Conservation (phyloP, 1,284 basidiomycete species). For the Apiotrichum domesticum region DNA sequence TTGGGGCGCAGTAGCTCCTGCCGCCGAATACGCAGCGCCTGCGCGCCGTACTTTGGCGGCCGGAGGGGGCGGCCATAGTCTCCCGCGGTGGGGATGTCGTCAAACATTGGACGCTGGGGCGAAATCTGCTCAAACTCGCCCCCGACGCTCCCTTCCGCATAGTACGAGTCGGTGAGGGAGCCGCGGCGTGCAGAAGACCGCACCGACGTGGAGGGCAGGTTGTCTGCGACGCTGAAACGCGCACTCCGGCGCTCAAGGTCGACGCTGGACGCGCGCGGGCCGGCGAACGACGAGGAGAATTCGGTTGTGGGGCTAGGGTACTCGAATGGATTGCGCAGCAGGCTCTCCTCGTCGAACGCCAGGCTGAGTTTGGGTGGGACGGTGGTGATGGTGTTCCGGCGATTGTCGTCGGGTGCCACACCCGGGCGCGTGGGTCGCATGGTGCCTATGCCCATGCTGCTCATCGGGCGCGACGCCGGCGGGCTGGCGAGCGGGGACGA, state of each 20-base stretch:
- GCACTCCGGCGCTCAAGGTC: background rate
- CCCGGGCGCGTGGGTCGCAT: background rate
- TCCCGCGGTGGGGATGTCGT: slow-evolving; percentile 33
- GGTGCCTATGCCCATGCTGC: background rate
- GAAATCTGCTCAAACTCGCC: background rate
- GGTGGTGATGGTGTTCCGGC: background rate
- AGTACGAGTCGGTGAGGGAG: background rate
- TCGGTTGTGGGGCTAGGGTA: slow-evolving; percentile 35
- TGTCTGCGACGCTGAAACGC: background rate
- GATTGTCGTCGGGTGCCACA: background rate
- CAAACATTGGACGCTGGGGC: slow-evolving; percentile 1
- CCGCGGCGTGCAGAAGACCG: background rate
- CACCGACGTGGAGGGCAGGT: background rate
- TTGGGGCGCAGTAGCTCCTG: slow-evolving; percentile 36
- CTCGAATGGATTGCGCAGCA: slow-evolving; percentile 38
- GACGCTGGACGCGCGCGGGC: slow-evolving; percentile 20
- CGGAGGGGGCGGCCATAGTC: slow-evolving; percentile 35
- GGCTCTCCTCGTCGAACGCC: slow-evolving; percentile 15
- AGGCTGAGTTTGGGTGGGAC: slow-evolving; percentile 1
- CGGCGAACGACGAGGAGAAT: slow-evolving; percentile 38
- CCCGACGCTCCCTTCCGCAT: slow-evolving; percentile 4
- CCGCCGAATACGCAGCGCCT: slow-evolving; percentile 16
- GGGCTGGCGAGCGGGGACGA: background rate
- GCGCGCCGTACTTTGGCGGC: slow-evolving; percentile 24
- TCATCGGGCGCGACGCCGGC: background rate